Base-by-base conservation (phyloP, 176 grass and related monocot genomes). In the Oryza nivara region DNA sequence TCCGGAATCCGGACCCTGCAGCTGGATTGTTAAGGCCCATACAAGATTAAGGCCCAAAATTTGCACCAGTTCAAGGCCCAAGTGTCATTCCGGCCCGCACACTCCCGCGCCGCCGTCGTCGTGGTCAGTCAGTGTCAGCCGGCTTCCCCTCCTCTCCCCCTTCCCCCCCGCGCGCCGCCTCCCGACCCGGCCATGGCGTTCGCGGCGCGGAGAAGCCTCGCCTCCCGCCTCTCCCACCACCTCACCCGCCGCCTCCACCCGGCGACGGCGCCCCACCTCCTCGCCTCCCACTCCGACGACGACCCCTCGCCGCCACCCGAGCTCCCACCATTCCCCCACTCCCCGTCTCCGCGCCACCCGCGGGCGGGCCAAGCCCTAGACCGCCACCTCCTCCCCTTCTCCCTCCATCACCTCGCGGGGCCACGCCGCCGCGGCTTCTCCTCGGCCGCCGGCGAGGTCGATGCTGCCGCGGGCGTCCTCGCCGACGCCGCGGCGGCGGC, bases 341-440 rank as follows among this genome's bases (percentile, higher is more conserved):
- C 69, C 35, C 44, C 58, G 67, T 51, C 73, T 46, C 67, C 74
- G 67, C 75, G 43, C 65, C 26, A 73, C 79, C 84, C 38, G 67
- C 40, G 70, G 76, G 70, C 80, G 43, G 43, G 65, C 25, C 82
- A 80, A 68, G 78, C 48, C 60, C 69, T 86, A 74, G 45, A 61
- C 35, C 38, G 41, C 51, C 40, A 81, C 7, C 19, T 58, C 54
- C 5, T 58, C 54, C 67, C 52, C 40, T 91, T 88, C 51, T 60
- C 72, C 13, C 78, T 90, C 43, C 38, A 88, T 11, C 47, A 90
- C 19, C 52, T 85, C 65, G 16, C 73, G 14, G 81, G 67, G 3
- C 72, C 49, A 65, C 64, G 35, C 49, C 49, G 46, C 44, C 87
- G 87, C 48, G 28, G 58, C 82, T 88, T 78, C 77, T 94, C 80